Percentiles rank a stretch among this genome's conserved stretches.
These are phyloP conservation scores for Papiliotrema fonsecae DNA, from an alignment of 1,284 basidiomycete species.

Conservation along the genomic window DNA sequence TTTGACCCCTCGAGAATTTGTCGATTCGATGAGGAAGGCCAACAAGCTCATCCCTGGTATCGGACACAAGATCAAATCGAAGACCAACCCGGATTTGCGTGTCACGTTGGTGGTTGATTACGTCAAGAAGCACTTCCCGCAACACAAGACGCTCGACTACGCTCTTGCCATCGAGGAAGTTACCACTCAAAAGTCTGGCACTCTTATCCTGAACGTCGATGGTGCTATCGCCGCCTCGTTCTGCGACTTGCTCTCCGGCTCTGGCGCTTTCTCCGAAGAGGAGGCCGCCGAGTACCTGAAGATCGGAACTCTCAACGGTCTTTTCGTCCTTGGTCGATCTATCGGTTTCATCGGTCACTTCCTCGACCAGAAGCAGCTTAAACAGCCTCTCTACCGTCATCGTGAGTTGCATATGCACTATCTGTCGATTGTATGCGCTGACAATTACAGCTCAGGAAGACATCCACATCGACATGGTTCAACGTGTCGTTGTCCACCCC, in stretches of 20 bases:
- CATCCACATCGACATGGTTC: constrained; percentile 6
- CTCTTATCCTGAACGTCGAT: constrained; percentile 89
- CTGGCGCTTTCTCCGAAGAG: constrained; percentile 89
- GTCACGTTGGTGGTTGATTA: constrained; percentile 98
- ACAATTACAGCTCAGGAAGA: constrained; percentile 59
- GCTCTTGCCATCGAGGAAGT: constrained; percentile 98
- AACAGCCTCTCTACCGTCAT: constrained; percentile 77
- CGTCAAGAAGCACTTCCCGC: constrained; percentile 92
- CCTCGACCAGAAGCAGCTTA: constrained; percentile 82
- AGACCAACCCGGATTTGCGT: constrained; percentile 94
- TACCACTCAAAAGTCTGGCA: constrained; percentile 96
- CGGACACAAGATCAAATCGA: constrained; percentile 99
- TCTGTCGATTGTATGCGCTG: no score
- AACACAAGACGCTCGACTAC: constrained; percentile 85
- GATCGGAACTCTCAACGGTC: constrained; percentile 70
- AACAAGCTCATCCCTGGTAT: constrained; percentile 98
- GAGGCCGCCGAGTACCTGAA: constrained; percentile 97
- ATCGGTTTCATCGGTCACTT: constrained; percentile 75
- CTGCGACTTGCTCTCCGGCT: constrained; percentile 88
- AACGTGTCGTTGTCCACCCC: background rate
- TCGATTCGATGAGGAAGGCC: constrained; percentile 89
- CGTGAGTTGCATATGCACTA: no score
- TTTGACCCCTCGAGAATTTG: constrained; percentile 93
- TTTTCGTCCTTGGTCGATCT: constrained; percentile 94
- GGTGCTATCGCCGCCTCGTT: constrained; percentile 98